Conservation (phyloP, 1,284 basidiomycete species). For the Naganishia sp. region DNA sequence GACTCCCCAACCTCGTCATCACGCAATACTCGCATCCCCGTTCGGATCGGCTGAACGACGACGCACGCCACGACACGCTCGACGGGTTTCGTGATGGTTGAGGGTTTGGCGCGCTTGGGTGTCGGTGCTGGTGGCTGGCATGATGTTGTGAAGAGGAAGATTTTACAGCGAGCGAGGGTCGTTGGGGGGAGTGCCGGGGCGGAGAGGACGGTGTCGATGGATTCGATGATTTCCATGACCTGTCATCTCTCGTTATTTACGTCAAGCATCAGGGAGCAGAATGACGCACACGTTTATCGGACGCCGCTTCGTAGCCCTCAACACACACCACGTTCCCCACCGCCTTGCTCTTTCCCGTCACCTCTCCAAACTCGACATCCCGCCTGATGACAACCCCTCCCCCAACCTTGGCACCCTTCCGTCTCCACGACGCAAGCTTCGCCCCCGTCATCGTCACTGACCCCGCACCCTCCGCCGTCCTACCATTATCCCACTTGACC, state of each 20-base stretch:
- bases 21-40: slow-evolving; percentile 48
- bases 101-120: slow-evolving; percentile 36
- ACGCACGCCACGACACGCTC: slow-evolving; percentile 53
- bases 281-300: slow-evolving; percentile 33
- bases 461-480: neutral
- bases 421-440: slow-evolving; percentile 9
- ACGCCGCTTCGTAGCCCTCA: slow-evolving; percentile 38
- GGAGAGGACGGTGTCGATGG: slow-evolving; percentile 54
- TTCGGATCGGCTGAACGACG: slow-evolving; percentile 53
- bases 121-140: slow-evolving; percentile 34
- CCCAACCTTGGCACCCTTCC: slow-evolving; percentile 27
- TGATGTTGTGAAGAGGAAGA: slow-evolving; percentile 52
- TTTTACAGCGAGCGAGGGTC: slow-evolving; percentile 50
- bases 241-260: slow-evolving; percentile 25
- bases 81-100: slow-evolving; percentile 17
- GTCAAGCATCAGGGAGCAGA: neutral
- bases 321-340: slow-evolving; percentile 47
- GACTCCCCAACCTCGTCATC: slow-evolving; percentile 29
- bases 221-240: slow-evolving; percentile 51
- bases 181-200: slow-evolving; percentile 48
- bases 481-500: slow-evolving; percentile 48
- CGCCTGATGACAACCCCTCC: slow-evolving; percentile 35
- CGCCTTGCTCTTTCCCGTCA: slow-evolving; percentile 31
- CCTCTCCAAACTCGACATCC: slow-evolving; percentile 34
- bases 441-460: slow-evolving; percentile 21